Base-by-base conservation (phyloP, 1,284 basidiomycete genomes). In the Pseudomicrostroma phylloplanum region DNA sequence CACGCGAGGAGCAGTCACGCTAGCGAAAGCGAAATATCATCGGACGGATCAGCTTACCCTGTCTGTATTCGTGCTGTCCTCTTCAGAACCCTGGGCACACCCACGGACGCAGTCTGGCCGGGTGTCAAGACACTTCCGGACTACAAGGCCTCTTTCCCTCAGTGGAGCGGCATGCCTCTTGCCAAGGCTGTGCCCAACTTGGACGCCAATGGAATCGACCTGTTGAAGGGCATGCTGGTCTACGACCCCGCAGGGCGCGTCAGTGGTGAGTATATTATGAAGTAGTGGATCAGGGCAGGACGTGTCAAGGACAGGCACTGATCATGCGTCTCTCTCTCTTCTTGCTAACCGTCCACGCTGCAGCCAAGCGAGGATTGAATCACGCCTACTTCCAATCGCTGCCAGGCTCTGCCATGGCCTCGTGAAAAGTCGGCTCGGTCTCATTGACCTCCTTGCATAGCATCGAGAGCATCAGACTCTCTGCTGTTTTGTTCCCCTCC, bases 131-230 rank as follows among this genome's bases (percentile, higher is more conserved):
- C 85, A 60, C 80, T 99, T 60, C 92, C 94, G 1, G 96, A 98
- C 81, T 98, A 96, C 84, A 98, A 98, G 82, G 81, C 90, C 3
- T 88, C 92, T 17, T 98, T 98, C 86, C 94, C 96, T 1, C 90
- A 92, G 80, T 98, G 96, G 96, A 84, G 86, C 13, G 85, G 80
- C 40, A 64, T 72, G 83, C 76, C 73, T 15, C 58, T 83, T 89
- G 65, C 90, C 88, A 79, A 85, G 84, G 59, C 69, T 6, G 59
- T 70, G 23, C 60, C 56, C 7, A 61, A 59, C 36, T 63, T 79
- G 7, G 70, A 76, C 60, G 67, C 66, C 2, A 60, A 61, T 13
- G 77, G 77, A 4, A 41, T 78, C 26, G 74, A 79, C 59, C 60
- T 79, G 57, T 61, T 79, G 17, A 64, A 72, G 90, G 87, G 85